Percentiles rank a stretch among this genome's conserved stretches.
These are phyloP conservation scores for Senna siamea DNA, from an alignment of 306 rosid species.

Conservation along the genomic window DNA sequence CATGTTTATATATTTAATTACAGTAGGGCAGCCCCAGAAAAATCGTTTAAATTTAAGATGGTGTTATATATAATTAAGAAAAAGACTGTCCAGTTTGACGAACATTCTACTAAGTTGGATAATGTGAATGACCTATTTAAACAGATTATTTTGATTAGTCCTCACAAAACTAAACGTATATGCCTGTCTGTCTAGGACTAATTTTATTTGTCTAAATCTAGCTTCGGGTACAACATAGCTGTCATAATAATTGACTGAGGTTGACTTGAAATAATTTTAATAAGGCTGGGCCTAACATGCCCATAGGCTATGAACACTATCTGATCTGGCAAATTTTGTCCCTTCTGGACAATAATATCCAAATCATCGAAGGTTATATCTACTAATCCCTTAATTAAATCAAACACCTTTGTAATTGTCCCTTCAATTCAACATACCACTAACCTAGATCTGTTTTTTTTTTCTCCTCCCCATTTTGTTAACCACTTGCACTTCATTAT, in stretches of 20 bases:
- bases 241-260: constrained; percentile 16
- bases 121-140: background rate
- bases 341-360: background rate
- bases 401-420: background rate
- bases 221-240: background rate
- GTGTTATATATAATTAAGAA: background rate
- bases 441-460: background rate
- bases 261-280: background rate
- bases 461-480: background rate
- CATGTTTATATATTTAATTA: background rate
- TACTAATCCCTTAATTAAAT: background rate
- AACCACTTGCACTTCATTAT: background rate
- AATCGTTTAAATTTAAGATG: background rate
- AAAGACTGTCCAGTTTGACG: constrained; percentile 4
- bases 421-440: background rate
- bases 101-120: constrained; percentile 6
- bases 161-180: background rate
- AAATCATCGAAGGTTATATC: background rate
- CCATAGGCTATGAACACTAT: background rate
- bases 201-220: background rate
- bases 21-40: background rate
- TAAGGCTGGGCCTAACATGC: background rate
- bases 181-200: background rate
- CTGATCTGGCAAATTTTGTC: constrained; percentile 26
- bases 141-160: background rate